Evolutionary conservation across 2,329 filamentous ascomycete genomes (phyloP).

Genomic region (Aspergillus bombycis): DNA sequence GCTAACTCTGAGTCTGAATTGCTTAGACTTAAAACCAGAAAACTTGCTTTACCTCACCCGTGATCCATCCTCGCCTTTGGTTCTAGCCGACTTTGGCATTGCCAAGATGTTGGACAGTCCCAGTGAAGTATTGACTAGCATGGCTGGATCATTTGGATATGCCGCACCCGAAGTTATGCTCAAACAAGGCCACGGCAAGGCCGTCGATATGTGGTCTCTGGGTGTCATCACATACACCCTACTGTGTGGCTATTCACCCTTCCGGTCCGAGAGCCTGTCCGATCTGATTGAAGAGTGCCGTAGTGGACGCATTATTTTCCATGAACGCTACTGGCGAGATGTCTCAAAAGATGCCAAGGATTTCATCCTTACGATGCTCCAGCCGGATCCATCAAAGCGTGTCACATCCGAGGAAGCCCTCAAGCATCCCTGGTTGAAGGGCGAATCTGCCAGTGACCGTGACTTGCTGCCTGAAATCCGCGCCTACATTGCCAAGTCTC

Average conservation of each 20-base stretch:
- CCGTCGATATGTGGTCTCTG: constrained; percentile 99
- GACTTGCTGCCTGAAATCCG: constrained; percentile 97
- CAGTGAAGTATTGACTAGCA: constrained; percentile 90
- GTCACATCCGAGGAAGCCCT: constrained; percentile 80
- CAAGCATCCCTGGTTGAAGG: constrained; percentile 84
- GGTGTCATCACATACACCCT: constrained; percentile 98
- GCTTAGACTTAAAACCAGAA: constrained; percentile 89
- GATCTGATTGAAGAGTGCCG: constrained; percentile 96
- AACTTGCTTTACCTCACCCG: constrained; percentile 91
- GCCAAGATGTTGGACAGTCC: constrained; percentile 95
- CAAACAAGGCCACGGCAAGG: constrained; percentile 95
- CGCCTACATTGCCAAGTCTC: constrained; percentile 87
- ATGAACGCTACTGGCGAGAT: constrained; percentile 97
- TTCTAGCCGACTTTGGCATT: constrained; percentile 96
- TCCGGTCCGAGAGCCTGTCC: constrained; percentile 89
- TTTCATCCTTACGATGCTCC: constrained; percentile 82
- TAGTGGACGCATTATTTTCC: constrained; percentile 82
- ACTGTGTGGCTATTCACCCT: constrained; percentile 96
- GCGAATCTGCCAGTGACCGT: constrained; percentile 89
- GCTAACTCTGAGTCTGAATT: background rate
- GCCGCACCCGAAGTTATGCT: constrained; percentile 98
- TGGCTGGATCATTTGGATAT: constrained; percentile 98
- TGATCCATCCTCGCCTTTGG: constrained; percentile 76
- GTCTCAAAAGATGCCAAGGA: constrained; percentile 94
- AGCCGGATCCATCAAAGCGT: constrained; percentile 75